Percentiles rank a stretch among this genome's conserved stretches.
phyloP scores from a whole-genome alignment of 306 rosid genomes.

The Aeschynomene evenia region DNA sequence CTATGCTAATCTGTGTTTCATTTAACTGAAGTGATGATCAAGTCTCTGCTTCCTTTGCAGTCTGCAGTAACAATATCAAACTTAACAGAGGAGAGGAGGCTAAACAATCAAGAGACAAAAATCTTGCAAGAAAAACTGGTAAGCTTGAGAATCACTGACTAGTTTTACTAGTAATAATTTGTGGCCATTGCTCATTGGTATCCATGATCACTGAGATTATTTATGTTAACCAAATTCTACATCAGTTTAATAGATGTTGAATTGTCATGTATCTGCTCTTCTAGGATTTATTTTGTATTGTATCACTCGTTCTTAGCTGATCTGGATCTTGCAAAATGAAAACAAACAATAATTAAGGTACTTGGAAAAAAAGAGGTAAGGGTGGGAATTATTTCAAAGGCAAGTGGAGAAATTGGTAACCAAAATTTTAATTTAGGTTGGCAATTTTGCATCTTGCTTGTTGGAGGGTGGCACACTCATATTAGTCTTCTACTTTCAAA shows the following conservation, averaged over 20 bases:
- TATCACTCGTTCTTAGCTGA: neutral
- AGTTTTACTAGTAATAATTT: slow-evolving; percentile 18
- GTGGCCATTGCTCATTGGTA: slow-evolving; percentile 1
- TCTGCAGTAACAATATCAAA: slow-evolving; percentile 62
- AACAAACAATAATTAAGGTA: neutral
- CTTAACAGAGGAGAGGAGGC: slow-evolving; percentile 70
- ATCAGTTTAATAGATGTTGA: neutral
- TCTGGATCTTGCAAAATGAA: neutral
- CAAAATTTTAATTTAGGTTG: neutral
- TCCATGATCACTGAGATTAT: slow-evolving; percentile 6
- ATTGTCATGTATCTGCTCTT: neutral
- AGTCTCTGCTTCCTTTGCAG: slow-evolving; percentile 45
- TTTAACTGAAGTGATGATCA: slow-evolving; percentile 3
- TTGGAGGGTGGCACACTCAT: neutral
- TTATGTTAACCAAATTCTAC: neutral
- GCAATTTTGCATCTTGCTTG: slow-evolving; percentile 10
- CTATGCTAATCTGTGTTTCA: slow-evolving; percentile 12
- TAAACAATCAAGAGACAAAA: slow-evolving; percentile 53
- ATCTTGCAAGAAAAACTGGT: slow-evolving; percentile 60
- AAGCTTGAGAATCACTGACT: slow-evolving; percentile 30
- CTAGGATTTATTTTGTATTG: neutral
- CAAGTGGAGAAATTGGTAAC: neutral
- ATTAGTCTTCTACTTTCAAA: neutral
- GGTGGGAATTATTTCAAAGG: neutral
- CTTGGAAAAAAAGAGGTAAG: neutral